A percentile compares a stretch with the other conserved stretches of the same genome.
These are phyloP conservation scores for Leccinum uliginosum DNA, from an alignment of 768 basidiomycete genomes.

Conservation along the genomic window DNA sequence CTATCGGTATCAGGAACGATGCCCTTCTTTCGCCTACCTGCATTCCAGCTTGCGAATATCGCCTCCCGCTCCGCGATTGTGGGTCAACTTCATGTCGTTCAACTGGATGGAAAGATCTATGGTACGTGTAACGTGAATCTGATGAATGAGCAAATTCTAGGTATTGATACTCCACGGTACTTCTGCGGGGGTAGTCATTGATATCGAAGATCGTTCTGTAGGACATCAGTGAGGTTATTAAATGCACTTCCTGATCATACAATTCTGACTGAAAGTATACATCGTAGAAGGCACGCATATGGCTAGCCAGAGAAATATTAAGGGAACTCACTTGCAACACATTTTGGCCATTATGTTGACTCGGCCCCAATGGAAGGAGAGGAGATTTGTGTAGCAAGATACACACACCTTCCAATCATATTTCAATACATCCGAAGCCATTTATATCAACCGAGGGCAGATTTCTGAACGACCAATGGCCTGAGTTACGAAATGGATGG, in stretches of 20 bases:
- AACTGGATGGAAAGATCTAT: neutral
- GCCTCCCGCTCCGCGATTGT: neutral
- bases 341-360: neutral
- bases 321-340: neutral
- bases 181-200: neutral
- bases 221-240: neutral
- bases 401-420: neutral
- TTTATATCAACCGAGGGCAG: neutral
- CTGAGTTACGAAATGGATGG: too few relatives aligned
- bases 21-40: slow-evolving; percentile 7
- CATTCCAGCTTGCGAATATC: neutral
- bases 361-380: neutral
- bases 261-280: neutral
- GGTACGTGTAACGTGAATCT: neutral
- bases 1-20: neutral
- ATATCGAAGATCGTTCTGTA: neutral
- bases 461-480: neutral
- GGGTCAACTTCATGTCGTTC: neutral
- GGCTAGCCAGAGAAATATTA: neutral
- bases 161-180: neutral
- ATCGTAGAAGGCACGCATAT: neutral
- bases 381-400: neutral
- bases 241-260: neutral
- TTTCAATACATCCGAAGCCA: neutral
- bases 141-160: neutral